phyloP scores from a whole-genome alignment of 1,284 basidiomycete species.

The Spongiforma sp. region DNA sequence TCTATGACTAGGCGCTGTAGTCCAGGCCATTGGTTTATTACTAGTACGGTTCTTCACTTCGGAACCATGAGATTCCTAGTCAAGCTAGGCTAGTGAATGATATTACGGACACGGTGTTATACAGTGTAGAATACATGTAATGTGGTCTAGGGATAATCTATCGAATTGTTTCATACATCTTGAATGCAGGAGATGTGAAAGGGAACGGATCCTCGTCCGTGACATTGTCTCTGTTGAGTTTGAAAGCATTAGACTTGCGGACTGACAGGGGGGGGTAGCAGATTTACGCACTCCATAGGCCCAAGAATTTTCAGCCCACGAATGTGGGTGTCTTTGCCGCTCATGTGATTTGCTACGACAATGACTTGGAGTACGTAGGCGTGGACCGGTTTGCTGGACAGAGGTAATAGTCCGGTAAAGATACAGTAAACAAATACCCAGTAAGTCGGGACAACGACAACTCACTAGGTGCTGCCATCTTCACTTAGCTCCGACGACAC shows the following conservation, averaged over 20 bases:
- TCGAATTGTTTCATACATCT: conserved; percentile 80
- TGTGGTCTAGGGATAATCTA: conserved; percentile 40
- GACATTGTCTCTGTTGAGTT: conserved; percentile 45
- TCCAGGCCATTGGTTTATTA: conserved; percentile 17
- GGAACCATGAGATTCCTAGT: background rate
- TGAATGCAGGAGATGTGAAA: conserved; percentile 69
- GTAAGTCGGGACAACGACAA: background rate
- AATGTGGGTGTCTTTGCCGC: conserved; percentile 99
- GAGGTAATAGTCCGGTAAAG: conserved; percentile 7
- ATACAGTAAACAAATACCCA: background rate
- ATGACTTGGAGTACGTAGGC: conserved; percentile 93
- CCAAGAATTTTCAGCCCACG: conserved; percentile 89
- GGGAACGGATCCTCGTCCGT: conserved; percentile 69
- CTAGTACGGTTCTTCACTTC: conserved; percentile 12
- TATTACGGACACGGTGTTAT: conserved; percentile 19
- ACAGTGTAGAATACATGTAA: conserved; percentile 38
- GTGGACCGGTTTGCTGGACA: conserved; percentile 78
- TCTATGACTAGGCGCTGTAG: background rate
- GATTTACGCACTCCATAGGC: conserved; percentile 70
- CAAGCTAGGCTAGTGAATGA: conserved; percentile 9
- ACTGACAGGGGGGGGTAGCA: background rate
- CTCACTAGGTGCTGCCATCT: conserved; percentile 75
- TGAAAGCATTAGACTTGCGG: background rate
- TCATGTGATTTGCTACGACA: conserved; percentile 94
- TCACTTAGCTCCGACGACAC: conserved; percentile 81